Evolutionary conservation across 139 green algal species (phyloP), one percentile per base, ranked within the genome.

Genomic region (Chlorella sp.): DNA sequence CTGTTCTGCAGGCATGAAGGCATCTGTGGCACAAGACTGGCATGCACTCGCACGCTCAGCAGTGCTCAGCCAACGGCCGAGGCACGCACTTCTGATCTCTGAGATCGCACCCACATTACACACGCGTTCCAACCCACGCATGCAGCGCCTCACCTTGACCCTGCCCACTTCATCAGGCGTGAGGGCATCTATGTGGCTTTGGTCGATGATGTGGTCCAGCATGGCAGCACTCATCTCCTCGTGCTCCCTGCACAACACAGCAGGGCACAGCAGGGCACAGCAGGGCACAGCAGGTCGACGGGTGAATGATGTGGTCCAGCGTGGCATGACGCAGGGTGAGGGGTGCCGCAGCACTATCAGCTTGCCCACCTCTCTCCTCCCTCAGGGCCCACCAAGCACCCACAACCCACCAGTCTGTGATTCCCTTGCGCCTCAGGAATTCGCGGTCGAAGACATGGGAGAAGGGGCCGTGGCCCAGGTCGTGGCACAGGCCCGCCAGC

Each of bases 401-500:
- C 79, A 32, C n/a, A n/a, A n/a, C 87, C 42, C 88, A 91, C 93
- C 93, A 95, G 83, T 90, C 89, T 18, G 81, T 86, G 66, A 96
- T 91, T 39, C 94, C 93, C 66, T 91, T 94, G 60, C 68, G 81
- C 21, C 87, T 86, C 61, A 98, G 89, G 76, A 99, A 94, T 80
- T 95, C 93, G 42, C 94, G 92, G 37, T 99, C 97, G 85, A 97
- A 99, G 19, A 97, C 95, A 88, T 99, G 97, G 61, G 81, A 95
- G 91, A 98, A 99, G 34, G 97, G 97, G 1, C 97, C 97, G 91
- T 99, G 97, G 26, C 97, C 97, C 60, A 99, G 86, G 90, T 99
- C 97, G 83, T 99, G 97, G 75, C 95, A 98, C 75, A 99, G 92
- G 0, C 97, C 97, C 93, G 96, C 93, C 57, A 89, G 30, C 39